A percentile compares a stretch with the other conserved stretches of the same genome.
These are phyloP conservation scores for Cryphonectria radicalis DNA, from an alignment of 2,329 filamentous ascomycete species.

Conservation along the genomic window DNA sequence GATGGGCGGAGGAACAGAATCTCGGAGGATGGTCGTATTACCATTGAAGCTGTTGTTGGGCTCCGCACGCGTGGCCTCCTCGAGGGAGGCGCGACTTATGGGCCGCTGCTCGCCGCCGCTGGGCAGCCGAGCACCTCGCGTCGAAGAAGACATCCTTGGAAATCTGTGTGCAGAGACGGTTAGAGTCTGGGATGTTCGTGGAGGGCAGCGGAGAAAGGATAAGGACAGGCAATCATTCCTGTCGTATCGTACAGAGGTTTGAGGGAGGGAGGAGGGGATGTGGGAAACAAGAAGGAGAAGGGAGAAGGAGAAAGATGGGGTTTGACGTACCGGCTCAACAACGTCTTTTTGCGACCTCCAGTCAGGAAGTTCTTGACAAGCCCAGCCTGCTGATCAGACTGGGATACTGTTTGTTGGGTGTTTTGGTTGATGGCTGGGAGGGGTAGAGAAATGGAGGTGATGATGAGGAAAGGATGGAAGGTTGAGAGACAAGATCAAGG, in stretches of 20 bases:
- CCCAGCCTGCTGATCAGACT: not conserved
- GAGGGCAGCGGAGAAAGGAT: not conserved
- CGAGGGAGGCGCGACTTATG: not conserved
- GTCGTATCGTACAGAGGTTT: not conserved
- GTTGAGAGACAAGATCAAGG: not conserved
- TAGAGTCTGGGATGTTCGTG: not conserved
- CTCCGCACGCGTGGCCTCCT: not conserved
- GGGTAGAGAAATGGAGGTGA: not conserved
- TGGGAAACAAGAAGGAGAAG: not conserved
- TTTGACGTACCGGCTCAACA: not conserved
- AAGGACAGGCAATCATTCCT: not conserved
- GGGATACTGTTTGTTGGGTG: not conserved
- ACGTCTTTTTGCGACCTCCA: not conserved
- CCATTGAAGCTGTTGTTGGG: not conserved
- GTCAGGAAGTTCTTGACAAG: not conserved
- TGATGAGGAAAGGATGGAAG: not conserved
- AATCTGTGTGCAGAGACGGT: not conserved
- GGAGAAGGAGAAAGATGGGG: not conserved
- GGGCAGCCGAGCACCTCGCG: not conserved
- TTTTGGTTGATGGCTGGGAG: not conserved
- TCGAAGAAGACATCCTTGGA: not conserved
- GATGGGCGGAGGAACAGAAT: not conserved
- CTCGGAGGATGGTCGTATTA: not conserved
- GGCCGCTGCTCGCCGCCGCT: not conserved
- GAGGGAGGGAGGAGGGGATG: not conserved